A percentile compares a stretch with the other conserved stretches of the same genome.
phyloP scores from a whole-genome alignment of 2,329 filamentous ascomycete species.

The Aspergillus tamarii region DNA sequence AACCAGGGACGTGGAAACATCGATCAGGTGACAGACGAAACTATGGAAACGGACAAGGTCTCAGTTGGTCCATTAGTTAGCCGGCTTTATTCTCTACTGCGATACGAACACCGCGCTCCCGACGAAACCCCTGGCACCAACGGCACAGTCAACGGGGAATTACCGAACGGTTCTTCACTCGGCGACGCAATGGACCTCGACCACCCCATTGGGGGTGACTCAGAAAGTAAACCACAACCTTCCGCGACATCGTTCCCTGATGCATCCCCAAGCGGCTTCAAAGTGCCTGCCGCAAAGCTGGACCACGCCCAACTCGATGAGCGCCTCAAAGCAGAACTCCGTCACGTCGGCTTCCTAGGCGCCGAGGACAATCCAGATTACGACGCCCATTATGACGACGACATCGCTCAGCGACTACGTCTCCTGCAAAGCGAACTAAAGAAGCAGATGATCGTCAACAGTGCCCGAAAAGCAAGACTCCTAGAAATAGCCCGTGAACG shows the following conservation, averaged over 20 bases:
- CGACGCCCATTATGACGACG: conserved; percentile 88
- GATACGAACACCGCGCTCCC: conserved; percentile 66
- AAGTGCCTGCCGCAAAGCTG: conserved; percentile 75
- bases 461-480: conserved; percentile 83
- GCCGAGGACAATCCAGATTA: conserved; percentile 74
- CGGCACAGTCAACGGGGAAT: conserved; percentile 57
- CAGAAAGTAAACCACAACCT: conserved; percentile 52
- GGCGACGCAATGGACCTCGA: conserved; percentile 55
- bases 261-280: conserved; percentile 74
- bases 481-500: conserved; percentile 86
- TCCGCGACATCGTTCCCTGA: conserved; percentile 81
- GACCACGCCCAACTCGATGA: conserved; percentile 89
- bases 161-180: conserved; percentile 48
- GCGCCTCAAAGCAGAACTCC: conserved; percentile 85
- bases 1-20: conserved; percentile 85
- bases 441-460: conserved; percentile 83
- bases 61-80: conserved; percentile 86
- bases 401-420: conserved; percentile 86
- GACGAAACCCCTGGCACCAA: conserved; percentile 60
- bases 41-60: conserved; percentile 85
- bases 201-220: conserved; percentile 47
- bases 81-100: conserved; percentile 77
- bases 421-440: conserved; percentile 81
- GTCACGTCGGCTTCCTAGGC: conserved; percentile 84
- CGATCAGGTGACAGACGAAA: conserved; percentile 82